Conservation (phyloP, 441 rosid species). For the Brassica hybrid region DNA sequence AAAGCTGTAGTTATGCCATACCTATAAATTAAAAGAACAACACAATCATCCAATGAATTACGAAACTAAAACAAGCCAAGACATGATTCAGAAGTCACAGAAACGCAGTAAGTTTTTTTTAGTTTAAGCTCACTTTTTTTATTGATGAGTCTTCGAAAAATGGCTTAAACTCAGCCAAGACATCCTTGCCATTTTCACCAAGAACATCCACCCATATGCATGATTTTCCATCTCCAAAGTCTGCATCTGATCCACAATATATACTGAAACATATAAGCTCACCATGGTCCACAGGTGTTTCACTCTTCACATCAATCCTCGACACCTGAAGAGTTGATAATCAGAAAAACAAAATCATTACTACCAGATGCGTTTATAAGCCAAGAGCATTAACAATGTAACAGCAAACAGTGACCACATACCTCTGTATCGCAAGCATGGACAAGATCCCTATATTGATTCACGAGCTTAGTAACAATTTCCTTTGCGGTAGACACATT, state of each 20-base stretch:
- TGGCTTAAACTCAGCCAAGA: conserved; percentile 72
- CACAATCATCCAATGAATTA: too few species aligned
- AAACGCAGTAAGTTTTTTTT: background rate
- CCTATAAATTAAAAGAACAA: conserved; percentile 59
- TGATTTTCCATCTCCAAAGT: conserved; percentile 88
- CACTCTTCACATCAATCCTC: conserved; percentile 83
- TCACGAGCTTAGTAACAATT: conserved; percentile 67
- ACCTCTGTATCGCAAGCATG: conserved; percentile 99
- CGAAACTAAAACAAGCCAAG: too few species aligned
- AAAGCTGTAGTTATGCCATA: conserved; percentile 99
- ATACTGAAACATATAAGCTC: conserved; percentile 93
- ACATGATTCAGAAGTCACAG: too few species aligned
- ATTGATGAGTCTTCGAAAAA: conserved; percentile 77
- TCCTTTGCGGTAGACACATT: conserved; percentile 62
- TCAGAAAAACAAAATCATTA: too few species aligned
- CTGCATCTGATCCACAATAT: conserved; percentile 81
- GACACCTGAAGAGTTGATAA: conserved; percentile 64
- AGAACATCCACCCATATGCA: conserved; percentile 96
- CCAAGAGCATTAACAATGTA: too few species aligned
- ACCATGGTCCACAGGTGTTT: conserved; percentile 93
- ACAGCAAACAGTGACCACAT: conserved; percentile 31
- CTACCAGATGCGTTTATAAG: too few species aligned
- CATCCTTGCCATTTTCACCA: conserved; percentile 74
- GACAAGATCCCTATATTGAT: conserved; percentile 65
- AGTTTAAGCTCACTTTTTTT: conserved; percentile 59